phyloP scores from a whole-genome alignment of 768 basidiomycete genomes.

The Kwoniella botswanensis region DNA sequence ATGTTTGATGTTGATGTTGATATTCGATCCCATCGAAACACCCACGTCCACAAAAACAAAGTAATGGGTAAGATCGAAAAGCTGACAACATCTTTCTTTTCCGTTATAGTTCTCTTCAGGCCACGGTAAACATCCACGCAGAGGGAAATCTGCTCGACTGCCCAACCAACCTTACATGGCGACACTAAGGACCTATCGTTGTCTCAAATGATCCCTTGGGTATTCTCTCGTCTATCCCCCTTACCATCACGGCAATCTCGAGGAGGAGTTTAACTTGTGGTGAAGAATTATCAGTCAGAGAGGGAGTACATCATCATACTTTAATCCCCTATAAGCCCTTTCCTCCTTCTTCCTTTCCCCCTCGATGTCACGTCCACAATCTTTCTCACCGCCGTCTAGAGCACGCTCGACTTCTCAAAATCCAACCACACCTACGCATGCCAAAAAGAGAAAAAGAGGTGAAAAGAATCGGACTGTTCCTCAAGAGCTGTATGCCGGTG shows the following conservation, averaged over 20 bases:
- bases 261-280: background rate
- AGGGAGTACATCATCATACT: background rate
- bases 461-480: background rate
- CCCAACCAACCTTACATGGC: background rate
- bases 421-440: background rate
- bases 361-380: conserved; percentile 20
- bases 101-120: no score
- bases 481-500: background rate
- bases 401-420: background rate
- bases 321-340: background rate
- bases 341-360: background rate
- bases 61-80: background rate
- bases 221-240: background rate
- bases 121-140: no score
- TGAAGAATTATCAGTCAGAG: no score
- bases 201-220: background rate
- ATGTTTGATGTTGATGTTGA: background rate
- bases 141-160: no score
- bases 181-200: background rate
- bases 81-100: background rate
- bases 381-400: conserved; percentile 11
- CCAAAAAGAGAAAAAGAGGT: conserved; percentile 3
- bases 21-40: background rate
- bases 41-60: background rate
- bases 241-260: background rate